phyloP scores from a whole-genome alignment of 2,329 filamentous ascomycete species.

The Alternaria sp. region DNA sequence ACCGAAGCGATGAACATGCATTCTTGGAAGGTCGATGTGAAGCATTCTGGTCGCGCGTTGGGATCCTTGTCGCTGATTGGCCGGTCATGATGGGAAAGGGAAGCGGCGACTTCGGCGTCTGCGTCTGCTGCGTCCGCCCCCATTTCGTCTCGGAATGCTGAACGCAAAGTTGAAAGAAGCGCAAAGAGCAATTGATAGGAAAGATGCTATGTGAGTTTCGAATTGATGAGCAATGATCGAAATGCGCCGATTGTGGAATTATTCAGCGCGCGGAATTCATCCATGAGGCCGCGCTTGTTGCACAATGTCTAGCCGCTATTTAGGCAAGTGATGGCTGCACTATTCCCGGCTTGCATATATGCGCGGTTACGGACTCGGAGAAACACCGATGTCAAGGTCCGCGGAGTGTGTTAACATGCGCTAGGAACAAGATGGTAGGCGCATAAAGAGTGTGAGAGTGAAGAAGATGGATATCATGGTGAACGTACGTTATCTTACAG shows the following conservation, averaged over 20 bases:
- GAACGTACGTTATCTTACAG: conserved; percentile 49
- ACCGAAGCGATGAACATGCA: conserved; percentile 69
- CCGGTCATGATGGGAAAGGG: conserved; percentile 1
- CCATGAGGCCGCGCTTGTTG: conserved; percentile 7
- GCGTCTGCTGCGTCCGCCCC: conserved; percentile 11
- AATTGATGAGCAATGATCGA: neutral
- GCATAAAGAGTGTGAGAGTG: neutral
- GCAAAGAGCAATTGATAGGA: neutral
- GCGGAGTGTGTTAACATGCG: neutral
- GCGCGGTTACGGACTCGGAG: neutral
- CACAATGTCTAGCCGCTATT: neutral
- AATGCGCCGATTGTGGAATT: conserved; percentile 10
- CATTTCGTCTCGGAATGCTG: conserved; percentile 11
- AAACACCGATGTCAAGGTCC: neutral
- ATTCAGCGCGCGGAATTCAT: conserved; percentile 27
- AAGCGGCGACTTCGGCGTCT: conserved; percentile 20
- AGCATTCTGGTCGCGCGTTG: conserved; percentile 61
- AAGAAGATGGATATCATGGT: conserved; percentile 14
- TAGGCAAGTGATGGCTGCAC: neutral
- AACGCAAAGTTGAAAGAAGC: neutral
- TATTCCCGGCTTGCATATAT: neutral
- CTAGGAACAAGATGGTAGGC: neutral
- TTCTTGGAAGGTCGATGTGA: conserved; percentile 68
- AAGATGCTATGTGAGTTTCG: neutral
- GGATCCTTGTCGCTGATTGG: conserved; percentile 38